A percentile compares a stretch with the other conserved stretches of the same genome.
Conservation (phyloP, 345 rosid species). For the Eucalyptus erythrocorys region DNA sequence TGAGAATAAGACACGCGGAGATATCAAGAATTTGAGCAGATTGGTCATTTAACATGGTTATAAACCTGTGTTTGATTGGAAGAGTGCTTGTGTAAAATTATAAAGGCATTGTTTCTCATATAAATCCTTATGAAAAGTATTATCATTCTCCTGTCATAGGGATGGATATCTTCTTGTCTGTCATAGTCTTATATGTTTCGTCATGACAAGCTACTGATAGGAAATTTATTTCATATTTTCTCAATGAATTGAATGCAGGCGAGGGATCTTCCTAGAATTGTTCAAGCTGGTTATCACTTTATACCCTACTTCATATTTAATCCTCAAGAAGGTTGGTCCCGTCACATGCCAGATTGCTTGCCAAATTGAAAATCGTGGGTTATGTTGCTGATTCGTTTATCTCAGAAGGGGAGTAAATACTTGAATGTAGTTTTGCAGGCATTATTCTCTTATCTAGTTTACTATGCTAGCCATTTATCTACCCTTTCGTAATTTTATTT, state of each 20-base stretch:
- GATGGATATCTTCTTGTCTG: not conserved
- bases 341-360: not conserved
- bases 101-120: not conserved
- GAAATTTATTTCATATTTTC: not conserved
- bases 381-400: not conserved
- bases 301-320: slow-evolving; percentile 87
- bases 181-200: not conserved
- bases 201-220: not conserved
- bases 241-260: slow-evolving; percentile 40
- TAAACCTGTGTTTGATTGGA: not conserved
- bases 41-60: not conserved
- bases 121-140: not conserved
- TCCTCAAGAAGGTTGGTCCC: slow-evolving; percentile 70
- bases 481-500: not conserved
- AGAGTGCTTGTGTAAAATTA: not conserved
- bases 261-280: slow-evolving; percentile 76
- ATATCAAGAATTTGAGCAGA: not conserved
- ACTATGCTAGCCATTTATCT: not conserved
- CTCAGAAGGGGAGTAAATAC: not conserved
- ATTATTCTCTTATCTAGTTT: not conserved
- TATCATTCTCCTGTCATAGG: not conserved
- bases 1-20: not conserved
- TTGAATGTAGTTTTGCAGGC: not conserved
- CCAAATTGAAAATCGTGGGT: not conserved
- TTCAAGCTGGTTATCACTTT: slow-evolving; percentile 69